A percentile compares a stretch with the other conserved stretches of the same genome.
Conservation (phyloP, 768 basidiomycete genomes). For the Xerocomellus amylosporus region DNA sequence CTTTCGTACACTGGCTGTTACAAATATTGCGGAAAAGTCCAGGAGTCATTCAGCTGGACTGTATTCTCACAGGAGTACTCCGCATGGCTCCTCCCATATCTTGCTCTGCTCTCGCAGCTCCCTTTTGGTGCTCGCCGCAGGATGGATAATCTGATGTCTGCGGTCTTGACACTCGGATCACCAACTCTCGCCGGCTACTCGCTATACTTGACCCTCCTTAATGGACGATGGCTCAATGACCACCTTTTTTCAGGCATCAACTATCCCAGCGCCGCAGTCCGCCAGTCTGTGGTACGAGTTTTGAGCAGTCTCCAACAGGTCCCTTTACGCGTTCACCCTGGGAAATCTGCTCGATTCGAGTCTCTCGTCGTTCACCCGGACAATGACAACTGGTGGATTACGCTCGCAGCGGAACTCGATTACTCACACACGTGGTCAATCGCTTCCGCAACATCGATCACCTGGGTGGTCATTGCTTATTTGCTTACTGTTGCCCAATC, state of each 20-base stretch:
- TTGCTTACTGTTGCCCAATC: constrained; percentile 19
- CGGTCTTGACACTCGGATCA: constrained; percentile 43
- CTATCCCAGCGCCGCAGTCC: constrained; percentile 19
- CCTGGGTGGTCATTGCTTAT: constrained; percentile 46
- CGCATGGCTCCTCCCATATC: constrained; percentile 48
- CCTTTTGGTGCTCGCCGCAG: constrained; percentile 43
- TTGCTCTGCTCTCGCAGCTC: constrained; percentile 48
- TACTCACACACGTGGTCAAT: constrained; percentile 42
- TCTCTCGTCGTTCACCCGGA: constrained; percentile 42
- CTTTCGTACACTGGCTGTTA: constrained; percentile 10
- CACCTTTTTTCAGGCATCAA: constrained; percentile 29
- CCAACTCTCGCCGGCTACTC: constrained; percentile 47
- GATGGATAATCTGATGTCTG: constrained; percentile 41
- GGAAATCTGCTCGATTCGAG: constrained; percentile 30
- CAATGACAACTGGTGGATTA: constrained; percentile 44
- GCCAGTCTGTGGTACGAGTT: constrained; percentile 28
- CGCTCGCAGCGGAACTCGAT: constrained; percentile 33
- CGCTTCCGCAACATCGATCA: constrained; percentile 38
- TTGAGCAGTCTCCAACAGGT: constrained; percentile 44
- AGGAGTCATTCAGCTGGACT: constrained; percentile 19
- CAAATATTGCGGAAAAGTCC: constrained; percentile 7
- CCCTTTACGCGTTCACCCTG: constrained; percentile 34
- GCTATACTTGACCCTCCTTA: constrained; percentile 43
- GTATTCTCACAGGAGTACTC: constrained; percentile 36
- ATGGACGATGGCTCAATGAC: constrained; percentile 41